Evolutionary conservation across 306 rosid species (phyloP).

Genomic region (Cicer pinnatifidum): DNA sequence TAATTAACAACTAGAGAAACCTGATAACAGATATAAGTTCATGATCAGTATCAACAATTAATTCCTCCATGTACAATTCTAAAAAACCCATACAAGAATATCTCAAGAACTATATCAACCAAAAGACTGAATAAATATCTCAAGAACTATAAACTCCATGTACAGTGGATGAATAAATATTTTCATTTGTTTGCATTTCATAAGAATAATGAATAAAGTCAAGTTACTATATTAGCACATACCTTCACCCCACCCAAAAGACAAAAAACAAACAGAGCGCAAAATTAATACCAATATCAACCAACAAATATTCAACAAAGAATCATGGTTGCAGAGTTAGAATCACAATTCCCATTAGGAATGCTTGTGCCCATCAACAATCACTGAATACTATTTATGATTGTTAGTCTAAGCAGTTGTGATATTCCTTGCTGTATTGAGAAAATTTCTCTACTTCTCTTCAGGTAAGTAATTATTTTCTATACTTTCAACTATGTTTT

Average conservation of each 20-base stretch:
- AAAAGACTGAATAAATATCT: too few species aligned
- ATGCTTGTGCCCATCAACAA: background rate
- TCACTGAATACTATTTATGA: background rate
- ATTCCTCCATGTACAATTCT: conserved; percentile 6
- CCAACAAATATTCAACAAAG: background rate
- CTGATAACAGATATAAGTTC: conserved; percentile 47
- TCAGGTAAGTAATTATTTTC: background rate
- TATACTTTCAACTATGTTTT: conserved; percentile 12
- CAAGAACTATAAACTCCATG: too few species aligned
- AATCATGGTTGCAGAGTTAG: background rate
- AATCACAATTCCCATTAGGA: background rate
- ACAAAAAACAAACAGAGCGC: background rate
- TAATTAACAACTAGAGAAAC: conserved; percentile 93
- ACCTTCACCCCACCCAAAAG: background rate
- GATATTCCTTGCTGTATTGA: background rate
- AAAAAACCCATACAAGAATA: background rate
- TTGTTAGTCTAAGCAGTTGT: background rate
- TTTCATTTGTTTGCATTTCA: background rate
- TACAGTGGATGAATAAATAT: background rate
- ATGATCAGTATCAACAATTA: conserved; percentile 26
- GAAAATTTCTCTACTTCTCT: background rate
- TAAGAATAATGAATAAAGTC: background rate
- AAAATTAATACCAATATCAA: background rate
- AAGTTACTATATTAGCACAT: background rate
- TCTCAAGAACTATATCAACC: background rate